These are phyloP conservation scores for Hymenoscyphus fructigenus DNA, from an alignment of 2,329 filamentous ascomycete genomes.

Conservation along the genomic window DNA sequence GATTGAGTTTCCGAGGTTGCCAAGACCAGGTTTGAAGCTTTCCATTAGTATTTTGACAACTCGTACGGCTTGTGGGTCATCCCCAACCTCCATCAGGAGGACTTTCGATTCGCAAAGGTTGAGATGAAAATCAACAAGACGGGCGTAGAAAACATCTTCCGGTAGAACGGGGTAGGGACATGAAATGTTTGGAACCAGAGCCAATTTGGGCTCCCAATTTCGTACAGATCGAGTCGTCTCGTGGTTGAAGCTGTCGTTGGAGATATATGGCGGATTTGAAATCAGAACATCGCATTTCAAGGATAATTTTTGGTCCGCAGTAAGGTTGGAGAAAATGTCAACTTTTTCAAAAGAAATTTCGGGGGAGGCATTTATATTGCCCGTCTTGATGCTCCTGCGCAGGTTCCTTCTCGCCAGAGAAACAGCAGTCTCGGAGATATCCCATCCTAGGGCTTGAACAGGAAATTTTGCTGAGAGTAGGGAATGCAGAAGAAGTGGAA, in stretches of 20 bases:
- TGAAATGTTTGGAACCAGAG: slow-evolving; percentile 59
- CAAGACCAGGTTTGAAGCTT: neutral
- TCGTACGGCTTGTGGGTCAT: slow-evolving; percentile 63
- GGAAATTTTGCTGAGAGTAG: slow-evolving; percentile 47
- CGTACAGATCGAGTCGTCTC: slow-evolving; percentile 73
- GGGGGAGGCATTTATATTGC: slow-evolving; percentile 29
- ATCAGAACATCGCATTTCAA: slow-evolving; percentile 56
- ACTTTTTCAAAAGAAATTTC: slow-evolving; percentile 7
- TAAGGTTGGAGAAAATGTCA: slow-evolving; percentile 48
- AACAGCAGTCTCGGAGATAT: slow-evolving; percentile 68
- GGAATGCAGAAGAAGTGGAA: slow-evolving; percentile 72
- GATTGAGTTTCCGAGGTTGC: slow-evolving; percentile 37
- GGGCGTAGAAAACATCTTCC: slow-evolving; percentile 63
- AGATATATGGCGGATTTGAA: slow-evolving; percentile 92
- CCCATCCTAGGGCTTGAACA: slow-evolving; percentile 68
- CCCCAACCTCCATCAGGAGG: slow-evolving; percentile 70
- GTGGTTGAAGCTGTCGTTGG: slow-evolving; percentile 55
- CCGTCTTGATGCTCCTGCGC: slow-evolving; percentile 45
- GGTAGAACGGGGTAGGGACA: neutral
- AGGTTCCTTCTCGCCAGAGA: slow-evolving; percentile 65
- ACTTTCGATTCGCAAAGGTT: slow-evolving; percentile 49
- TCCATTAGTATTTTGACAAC: slow-evolving; percentile 52
- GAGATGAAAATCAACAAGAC: slow-evolving; percentile 56
- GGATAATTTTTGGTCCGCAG: neutral
- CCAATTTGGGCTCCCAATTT: slow-evolving; percentile 75